These are phyloP conservation scores for Metschnikowia lunata DNA, from an alignment of 805 yeast species.

Conservation along the genomic window DNA sequence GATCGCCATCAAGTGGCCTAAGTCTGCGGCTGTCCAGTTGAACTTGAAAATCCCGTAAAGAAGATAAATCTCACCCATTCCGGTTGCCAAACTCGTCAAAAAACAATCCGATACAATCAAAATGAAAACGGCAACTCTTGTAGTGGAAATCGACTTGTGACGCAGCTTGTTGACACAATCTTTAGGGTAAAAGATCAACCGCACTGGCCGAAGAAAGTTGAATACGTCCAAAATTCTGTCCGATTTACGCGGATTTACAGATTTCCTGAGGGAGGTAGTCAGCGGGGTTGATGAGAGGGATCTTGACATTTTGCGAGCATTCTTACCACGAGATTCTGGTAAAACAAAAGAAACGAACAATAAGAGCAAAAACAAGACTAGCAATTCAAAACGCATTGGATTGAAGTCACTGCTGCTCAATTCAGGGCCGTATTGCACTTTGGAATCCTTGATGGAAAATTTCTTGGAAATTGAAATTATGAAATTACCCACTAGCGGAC, in stretches of 20 bases:
- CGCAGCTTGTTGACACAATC: slow-evolving; percentile 24
- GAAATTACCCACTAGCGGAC: slow-evolving; percentile 52
- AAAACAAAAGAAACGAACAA: slow-evolving; percentile 32
- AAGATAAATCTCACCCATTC: slow-evolving; percentile 40
- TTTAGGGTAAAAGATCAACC: slow-evolving; percentile 49
- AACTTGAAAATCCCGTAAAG: slow-evolving; percentile 52
- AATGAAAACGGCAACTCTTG: slow-evolving; percentile 40
- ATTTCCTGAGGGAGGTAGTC: slow-evolving; percentile 3
- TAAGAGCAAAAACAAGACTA: slow-evolving; percentile 29
- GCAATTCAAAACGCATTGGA: slow-evolving; percentile 31
- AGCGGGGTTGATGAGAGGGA: slow-evolving; percentile 25
- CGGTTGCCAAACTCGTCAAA: slow-evolving; percentile 32
- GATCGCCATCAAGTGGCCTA: slow-evolving; percentile 55
- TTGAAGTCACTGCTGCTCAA: slow-evolving; percentile 26
- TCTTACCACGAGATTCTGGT: slow-evolving; percentile 61
- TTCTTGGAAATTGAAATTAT: slow-evolving; percentile 8
- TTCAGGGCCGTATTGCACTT: slow-evolving; percentile 7
- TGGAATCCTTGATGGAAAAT: not conserved
- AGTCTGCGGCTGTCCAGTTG: slow-evolving; percentile 48
- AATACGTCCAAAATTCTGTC: slow-evolving; percentile 3
- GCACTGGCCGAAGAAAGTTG: slow-evolving; percentile 45
- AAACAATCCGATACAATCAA: slow-evolving; percentile 46
- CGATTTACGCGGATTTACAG: not conserved
- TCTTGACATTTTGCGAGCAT: slow-evolving; percentile 52
- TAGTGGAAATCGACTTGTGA: slow-evolving; percentile 14